These are phyloP conservation scores for Hansenula sp. DNA, from an alignment of 1,139 yeast genomes.

Conservation along the genomic window DNA sequence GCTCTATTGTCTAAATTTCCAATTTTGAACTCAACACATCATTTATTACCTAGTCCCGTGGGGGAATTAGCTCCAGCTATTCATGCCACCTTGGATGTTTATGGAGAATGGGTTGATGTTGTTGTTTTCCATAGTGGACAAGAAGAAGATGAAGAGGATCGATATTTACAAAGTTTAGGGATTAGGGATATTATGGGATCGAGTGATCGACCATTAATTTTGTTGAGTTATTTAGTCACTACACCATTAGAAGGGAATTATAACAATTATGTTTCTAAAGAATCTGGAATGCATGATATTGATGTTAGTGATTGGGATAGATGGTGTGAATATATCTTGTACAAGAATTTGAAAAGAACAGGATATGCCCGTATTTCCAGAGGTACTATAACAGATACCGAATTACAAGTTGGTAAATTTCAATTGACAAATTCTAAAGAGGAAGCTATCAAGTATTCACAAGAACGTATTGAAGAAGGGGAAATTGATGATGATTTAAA, in stretches of 20 bases:
- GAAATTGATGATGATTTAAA: constrained; percentile 59
- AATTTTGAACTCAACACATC: constrained; percentile 83
- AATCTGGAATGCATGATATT: constrained; percentile 86
- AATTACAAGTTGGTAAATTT: constrained; percentile 92
- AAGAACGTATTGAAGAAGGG: constrained; percentile 50
- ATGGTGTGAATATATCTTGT: constrained; percentile 96
- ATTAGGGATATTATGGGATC: constrained; percentile 78
- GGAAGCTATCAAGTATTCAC: constrained; percentile 45
- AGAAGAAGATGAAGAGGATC: constrained; percentile 94
- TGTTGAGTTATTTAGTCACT: constrained; percentile 87
- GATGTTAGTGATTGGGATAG: constrained; percentile 95
- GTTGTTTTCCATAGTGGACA: constrained; percentile 98
- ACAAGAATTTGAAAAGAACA: constrained; percentile 79
- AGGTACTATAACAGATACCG: constrained; percentile 94
- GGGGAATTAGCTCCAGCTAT: constrained; percentile 98
- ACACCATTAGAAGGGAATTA: constrained; percentile 86
- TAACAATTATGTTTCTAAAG: constrained; percentile 81
- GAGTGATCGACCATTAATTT: constrained; percentile 70
- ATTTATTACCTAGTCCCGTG: constrained; percentile 89
- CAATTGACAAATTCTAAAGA: constrained; percentile 50
- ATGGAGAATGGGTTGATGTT: constrained; percentile 82
- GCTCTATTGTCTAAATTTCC: constrained; percentile 93
- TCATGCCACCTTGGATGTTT: constrained; percentile 89
- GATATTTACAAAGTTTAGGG: constrained; percentile 79
- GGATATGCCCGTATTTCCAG: constrained; percentile 95